Base-by-base conservation (phyloP, 352 stramenopile genomes). In the Globisporangium spinosum region DNA sequence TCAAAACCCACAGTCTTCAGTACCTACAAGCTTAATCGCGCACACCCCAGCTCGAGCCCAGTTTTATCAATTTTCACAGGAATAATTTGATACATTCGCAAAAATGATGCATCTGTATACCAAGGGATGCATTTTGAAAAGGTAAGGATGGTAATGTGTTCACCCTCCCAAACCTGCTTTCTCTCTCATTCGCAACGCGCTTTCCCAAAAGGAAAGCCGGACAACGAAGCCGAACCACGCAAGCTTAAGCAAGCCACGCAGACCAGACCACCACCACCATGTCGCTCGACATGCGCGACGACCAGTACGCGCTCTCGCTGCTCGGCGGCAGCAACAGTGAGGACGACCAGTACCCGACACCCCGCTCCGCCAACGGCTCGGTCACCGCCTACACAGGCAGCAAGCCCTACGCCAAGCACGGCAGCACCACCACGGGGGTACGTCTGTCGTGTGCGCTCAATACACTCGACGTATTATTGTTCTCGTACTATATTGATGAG, bases 231-330 rank as follows among this genome's bases (percentile, higher is more conserved):
- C 29, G 29, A 53, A 35, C 13, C 15, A 68, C 55, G 1, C 20
- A 23, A 62, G 17, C 53, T 38, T 9, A 9, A 47, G 29, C 29
- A 13, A 32, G 54, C 17, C 20, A 69, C 45, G 1, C 22, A 38
- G 32, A 12, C 9, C n/a, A 45, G 17, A n/a, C 15, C 35, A 43
- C 38, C 38, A 45, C 17, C 17, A 51, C 43, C n/a, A 68, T 72
- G 67, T 54, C 62, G 47, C 34, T 68, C 54, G 67, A 72, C 20
- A 49, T 72, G 54, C 61, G 67, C 56, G 67, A 68, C 55, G 67
- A 72, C 62, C 67, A 72, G 57, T 72, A 89, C 69, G 76, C 82
- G 69, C 82, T 91, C 45, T 75, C 82, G 64, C 70, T 91, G 59
- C 77, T 90, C 22, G 58, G 75, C 17, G 58, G 75, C 56, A 73